These are phyloP conservation scores for Penicillium polonicum DNA, from an alignment of 2,329 filamentous ascomycete species.

Conservation along the genomic window DNA sequence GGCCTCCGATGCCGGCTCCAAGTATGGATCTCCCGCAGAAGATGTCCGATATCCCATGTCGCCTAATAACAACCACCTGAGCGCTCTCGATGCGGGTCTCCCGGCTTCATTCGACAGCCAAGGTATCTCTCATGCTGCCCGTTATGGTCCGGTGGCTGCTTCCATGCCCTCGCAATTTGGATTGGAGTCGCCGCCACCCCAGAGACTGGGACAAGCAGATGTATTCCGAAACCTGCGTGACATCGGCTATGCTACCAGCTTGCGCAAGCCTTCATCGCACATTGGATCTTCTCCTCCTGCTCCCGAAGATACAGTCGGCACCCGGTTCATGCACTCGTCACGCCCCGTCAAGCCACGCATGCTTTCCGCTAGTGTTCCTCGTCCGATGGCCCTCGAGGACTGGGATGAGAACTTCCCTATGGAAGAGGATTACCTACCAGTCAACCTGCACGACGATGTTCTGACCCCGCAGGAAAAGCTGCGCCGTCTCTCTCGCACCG, in stretches of 20 bases:
- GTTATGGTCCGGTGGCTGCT: constrained; percentile 85
- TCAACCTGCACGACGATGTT: constrained; percentile 62
- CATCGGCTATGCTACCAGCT: constrained; percentile 70
- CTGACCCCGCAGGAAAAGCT: constrained; percentile 62
- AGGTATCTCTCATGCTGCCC: constrained; percentile 85
- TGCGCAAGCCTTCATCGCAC: constrained; percentile 56
- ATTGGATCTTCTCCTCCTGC: constrained; percentile 60
- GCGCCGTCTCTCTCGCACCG: constrained; percentile 59
- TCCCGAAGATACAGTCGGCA: constrained; percentile 66
- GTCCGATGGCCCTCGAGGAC: constrained; percentile 53
- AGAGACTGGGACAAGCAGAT: constrained; percentile 64
- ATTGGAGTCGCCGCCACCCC: constrained; percentile 75
- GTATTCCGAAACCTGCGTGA: constrained; percentile 60
- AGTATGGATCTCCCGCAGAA: constrained; percentile 82
- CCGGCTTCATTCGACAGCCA: constrained; percentile 96
- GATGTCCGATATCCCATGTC: constrained; percentile 76
- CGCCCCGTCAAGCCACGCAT: constrained; percentile 60
- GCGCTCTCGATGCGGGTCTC: constrained; percentile 87
- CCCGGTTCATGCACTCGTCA: constrained; percentile 63
- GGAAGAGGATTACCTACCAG: constrained; percentile 86
- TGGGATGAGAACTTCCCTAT: constrained; percentile 70
- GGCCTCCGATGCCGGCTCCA: constrained; percentile 58
- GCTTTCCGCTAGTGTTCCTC: constrained; percentile 62
- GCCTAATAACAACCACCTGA: constrained; percentile 70
- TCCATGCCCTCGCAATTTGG: constrained; percentile 92